phyloP scores from a whole-genome alignment of 345 rosid genomes.

The Theobroma cacao region DNA sequence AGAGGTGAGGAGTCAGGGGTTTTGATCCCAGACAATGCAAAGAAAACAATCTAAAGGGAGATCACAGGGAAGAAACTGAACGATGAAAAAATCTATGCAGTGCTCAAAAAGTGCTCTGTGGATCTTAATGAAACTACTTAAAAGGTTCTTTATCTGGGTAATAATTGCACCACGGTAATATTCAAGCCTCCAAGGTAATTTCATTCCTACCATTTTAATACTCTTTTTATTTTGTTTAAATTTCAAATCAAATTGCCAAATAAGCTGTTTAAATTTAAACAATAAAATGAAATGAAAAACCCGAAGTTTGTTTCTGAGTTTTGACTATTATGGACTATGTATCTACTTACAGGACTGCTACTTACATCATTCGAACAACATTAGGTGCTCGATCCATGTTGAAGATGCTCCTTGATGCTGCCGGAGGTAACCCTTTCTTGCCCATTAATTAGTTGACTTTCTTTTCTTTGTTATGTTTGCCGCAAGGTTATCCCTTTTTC shows the following conservation, averaged over 20 bases:
- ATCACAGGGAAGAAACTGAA: conserved; percentile 72
- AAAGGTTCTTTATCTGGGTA: conserved; percentile 73
- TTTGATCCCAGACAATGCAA: conserved; percentile 54
- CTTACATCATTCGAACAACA: conserved; percentile 93
- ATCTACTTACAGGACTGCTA: conserved; percentile 58
- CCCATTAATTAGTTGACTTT: too few relatives aligned
- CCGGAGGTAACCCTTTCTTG: conserved; percentile 54
- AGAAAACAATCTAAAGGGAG: conserved; percentile 63
- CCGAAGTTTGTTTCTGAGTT: not conserved
- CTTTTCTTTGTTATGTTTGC: not conserved
- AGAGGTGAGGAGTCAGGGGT: conserved; percentile 45
- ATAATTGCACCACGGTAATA: conserved; percentile 72
- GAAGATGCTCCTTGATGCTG: conserved; percentile 93
- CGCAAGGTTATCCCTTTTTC: not conserved
- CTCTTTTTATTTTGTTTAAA: not conserved
- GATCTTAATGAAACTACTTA: conserved; percentile 88
- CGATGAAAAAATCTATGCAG: conserved; percentile 74
- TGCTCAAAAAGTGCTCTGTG: conserved; percentile 61
- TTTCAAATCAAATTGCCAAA: not conserved
- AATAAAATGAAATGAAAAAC: not conserved
- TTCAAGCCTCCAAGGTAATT: conserved; percentile 58
- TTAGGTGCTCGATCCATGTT: conserved; percentile 96
- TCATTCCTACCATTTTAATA: not conserved
- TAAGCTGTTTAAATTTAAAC: not conserved
- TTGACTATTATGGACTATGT: not conserved